Evolutionary conservation across 331 rosid species (phyloP), one percentile per base, ranked within the genome.

Genomic region (Rhamnella rubrinervis): DNA sequence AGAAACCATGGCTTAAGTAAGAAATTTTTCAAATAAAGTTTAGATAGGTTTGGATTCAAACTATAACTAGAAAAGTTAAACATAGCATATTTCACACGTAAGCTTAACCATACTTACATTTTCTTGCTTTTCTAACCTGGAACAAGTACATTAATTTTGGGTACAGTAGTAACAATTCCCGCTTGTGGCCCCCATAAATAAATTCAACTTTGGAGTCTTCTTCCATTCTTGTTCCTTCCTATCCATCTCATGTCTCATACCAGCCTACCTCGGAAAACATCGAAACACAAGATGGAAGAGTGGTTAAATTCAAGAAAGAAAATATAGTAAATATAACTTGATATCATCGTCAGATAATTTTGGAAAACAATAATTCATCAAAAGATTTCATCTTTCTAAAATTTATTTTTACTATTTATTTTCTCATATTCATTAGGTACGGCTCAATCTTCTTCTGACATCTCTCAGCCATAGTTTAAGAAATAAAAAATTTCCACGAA

Each of bases 241-340:
- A 64, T 83, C 85, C 75, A 86, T 73, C 67, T 84, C 92, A 0
- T 82, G 85, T 81, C 92, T 84, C 86, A 85, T 84, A 69, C 84
- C 85, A 87, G 76, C 90, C 99, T 95, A 87, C 65, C 41, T 40
- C 28, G 46, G 20, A 65, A 70, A 10, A 66, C 11, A 68, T 51
- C 62, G 16, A 64, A 20, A 55, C 38, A 55, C 21, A 78, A 61
- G 62, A 19, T 60, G 39, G 49, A 67, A 16, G 18, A 6, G 47
- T 25, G 55, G 49, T n/a, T 57, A 21, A 25, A 25, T 17, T 12
- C 40, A 14, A 25, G 21, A 0, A 1, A 39, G n/a, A 38, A n/a
- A n/a, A n/a, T n/a, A n/a, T n/a, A n/a, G n/a, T n/a, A n/a, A n/a
- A n/a, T n/a, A 49, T 38, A n/a, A 50, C 7, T 21, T 38, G 20